Evolutionary conservation across 2,329 filamentous ascomycete genomes (phyloP).

Genomic region (Fusarium albidum): DNA sequence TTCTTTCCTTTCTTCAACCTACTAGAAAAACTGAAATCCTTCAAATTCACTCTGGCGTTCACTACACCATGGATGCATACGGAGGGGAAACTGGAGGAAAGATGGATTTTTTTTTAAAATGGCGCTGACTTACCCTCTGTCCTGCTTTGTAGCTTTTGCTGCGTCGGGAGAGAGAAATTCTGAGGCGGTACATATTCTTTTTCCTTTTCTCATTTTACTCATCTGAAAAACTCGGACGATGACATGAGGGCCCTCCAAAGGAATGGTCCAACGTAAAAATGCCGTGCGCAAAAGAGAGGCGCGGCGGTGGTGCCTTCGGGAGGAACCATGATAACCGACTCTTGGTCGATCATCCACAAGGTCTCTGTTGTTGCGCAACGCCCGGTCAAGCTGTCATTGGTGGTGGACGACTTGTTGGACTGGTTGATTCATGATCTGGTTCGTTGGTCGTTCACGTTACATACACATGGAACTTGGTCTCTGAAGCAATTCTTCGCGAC

Average conservation of each 20-base stretch:
- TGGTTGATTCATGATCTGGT: too few relatives aligned
- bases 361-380: too few relatives aligned
- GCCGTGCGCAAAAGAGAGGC: background rate
- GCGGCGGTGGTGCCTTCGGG: too few relatives aligned
- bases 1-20: constrained; percentile 49
- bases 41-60: constrained; percentile 76
- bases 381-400: too few relatives aligned
- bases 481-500: too few relatives aligned
- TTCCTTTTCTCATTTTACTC: too few relatives aligned
- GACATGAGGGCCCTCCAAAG: background rate
- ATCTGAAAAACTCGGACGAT: background rate
- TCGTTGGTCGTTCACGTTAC: too few relatives aligned
- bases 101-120: constrained; percentile 57
- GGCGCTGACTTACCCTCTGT: constrained; percentile 60
- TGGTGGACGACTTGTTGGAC: too few relatives aligned
- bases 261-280: background rate
- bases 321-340: too few relatives aligned
- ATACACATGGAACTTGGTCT: too few relatives aligned
- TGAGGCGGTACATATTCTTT: constrained; percentile 48
- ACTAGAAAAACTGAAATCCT: constrained; percentile 57
- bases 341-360: too few relatives aligned
- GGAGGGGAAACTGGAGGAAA: constrained; percentile 80
- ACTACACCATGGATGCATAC: constrained; percentile 59
- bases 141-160: constrained; percentile 46
- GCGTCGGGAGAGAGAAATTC: constrained; percentile 49